Percentiles rank a stretch among this genome's conserved stretches.
Evolutionary conservation across 78 protist species (phyloP).

Genomic region (Monocercomonoides exilis): DNA sequence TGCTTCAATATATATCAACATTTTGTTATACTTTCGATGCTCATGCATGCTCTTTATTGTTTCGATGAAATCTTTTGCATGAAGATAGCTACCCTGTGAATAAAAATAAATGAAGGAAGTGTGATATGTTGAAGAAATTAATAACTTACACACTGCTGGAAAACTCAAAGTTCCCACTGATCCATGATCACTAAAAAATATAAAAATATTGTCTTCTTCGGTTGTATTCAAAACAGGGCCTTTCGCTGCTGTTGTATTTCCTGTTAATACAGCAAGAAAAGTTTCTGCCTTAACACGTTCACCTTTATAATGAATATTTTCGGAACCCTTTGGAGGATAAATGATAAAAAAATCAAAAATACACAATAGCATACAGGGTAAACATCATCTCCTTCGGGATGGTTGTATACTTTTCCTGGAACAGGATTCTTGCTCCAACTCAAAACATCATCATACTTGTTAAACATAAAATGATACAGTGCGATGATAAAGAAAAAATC

Average conservation of each 20-base stretch:
- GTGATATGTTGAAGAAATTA: not conserved
- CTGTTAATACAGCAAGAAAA: not conserved
- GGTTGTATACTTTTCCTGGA: not conserved
- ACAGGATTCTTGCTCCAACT: not conserved
- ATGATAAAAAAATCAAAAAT: not conserved
- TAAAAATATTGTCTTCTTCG: not conserved
- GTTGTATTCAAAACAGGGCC: not conserved
- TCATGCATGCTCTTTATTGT: constrained; percentile 26
- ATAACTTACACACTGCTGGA: not conserved
- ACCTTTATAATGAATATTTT: not conserved
- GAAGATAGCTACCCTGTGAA: not conserved
- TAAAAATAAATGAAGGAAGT: not conserved
- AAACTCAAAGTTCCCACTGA: constrained; percentile 16
- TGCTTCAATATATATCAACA: constrained; percentile 40
- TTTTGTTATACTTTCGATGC: not conserved
- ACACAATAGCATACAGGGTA: not conserved
- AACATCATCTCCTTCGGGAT: not conserved
- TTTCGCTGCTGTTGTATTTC: not conserved
- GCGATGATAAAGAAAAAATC: not conserved
- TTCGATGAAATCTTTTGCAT: not conserved
- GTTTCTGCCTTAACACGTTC: not conserved
- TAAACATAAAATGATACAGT: not conserved
- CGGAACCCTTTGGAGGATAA: not conserved
- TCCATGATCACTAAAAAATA: constrained; percentile 21
- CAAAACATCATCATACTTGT: not conserved